phyloP scores from a whole-genome alignment of 2,329 filamentous ascomycete species.

The Alternaria consortialis region DNA sequence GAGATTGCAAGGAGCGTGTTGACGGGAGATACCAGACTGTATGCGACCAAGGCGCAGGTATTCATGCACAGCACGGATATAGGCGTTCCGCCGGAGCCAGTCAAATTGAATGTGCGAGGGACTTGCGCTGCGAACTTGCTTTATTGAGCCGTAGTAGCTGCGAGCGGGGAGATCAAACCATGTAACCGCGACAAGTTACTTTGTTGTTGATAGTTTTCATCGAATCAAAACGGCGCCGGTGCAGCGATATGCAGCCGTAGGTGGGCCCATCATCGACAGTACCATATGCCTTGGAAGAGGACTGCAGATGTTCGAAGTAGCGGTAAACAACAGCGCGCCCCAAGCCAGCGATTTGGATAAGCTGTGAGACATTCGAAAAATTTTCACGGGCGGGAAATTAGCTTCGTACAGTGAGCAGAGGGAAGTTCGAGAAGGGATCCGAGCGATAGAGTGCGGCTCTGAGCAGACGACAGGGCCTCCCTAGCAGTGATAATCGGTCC shows the following conservation, averaged over 20 bases:
- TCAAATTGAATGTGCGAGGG: constrained; percentile 28
- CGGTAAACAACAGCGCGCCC: constrained; percentile 47
- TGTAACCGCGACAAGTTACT: constrained; percentile 38
- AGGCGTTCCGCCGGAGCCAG: constrained; percentile 44
- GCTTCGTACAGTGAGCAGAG: constrained; percentile 34
- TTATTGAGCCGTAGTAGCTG: constrained; percentile 35
- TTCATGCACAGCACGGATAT: constrained; percentile 48
- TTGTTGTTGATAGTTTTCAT: constrained; percentile 42
- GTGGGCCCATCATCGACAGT: constrained; percentile 36
- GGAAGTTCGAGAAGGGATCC: constrained; percentile 38
- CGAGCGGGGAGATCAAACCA: constrained; percentile 44
- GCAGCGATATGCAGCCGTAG: constrained; percentile 40
- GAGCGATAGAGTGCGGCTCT: constrained; percentile 50
- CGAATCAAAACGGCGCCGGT: constrained; percentile 42
- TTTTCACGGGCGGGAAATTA: constrained; percentile 50
- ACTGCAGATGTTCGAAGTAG: constrained; percentile 38
- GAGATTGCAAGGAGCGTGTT: constrained; percentile 43
- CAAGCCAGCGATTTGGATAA: constrained; percentile 32
- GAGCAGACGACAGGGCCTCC: constrained; percentile 41
- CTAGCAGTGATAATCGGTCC: constrained; percentile 28
- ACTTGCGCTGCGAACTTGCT: constrained; percentile 40
- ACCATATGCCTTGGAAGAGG: constrained; percentile 27
- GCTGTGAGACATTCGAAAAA: constrained; percentile 46
- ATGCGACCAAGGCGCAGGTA: constrained; percentile 31
- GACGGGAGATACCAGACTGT: constrained; percentile 40